Base-by-base conservation (phyloP, 2,329 filamentous ascomycete genomes). In the Geoglossum cookeanum region DNA sequence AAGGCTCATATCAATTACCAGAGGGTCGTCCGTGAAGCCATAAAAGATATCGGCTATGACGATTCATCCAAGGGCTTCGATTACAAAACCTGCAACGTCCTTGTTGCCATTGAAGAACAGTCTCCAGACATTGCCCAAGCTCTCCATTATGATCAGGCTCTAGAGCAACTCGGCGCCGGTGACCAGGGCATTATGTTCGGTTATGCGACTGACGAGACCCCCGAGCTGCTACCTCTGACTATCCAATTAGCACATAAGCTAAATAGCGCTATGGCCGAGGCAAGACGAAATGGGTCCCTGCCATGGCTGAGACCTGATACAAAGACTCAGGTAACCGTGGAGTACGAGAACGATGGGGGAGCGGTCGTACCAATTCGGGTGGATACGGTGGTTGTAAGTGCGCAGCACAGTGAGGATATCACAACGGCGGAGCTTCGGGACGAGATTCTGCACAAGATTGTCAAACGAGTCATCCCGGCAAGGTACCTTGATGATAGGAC, bases 171-270 rank as follows among this genome's bases (percentile, higher is more conserved):
- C 64, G 92, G 92, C 74, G 92, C 92, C 62, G 92, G 92, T 85
- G 92, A 98, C 76, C 92, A 98, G 80, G 92, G 92, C 79, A 96
- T 98, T 80, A 98, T 98, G 92, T 98, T 98, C 75, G 92, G 92
- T 68, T 98, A 98, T 80, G 92, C 92, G 73, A 95, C 92, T 68
- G 92, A 98, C 69, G 92, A 98, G 81, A 97, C 92, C 67, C 90
- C 91, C 61, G 92, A 98, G 78, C 81, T 94, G 66, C 87, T 97
- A 71, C 92, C 92, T 64, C 78, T 98, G 68, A 97, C 91, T 68
- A 80, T 97, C 65, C 81, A 91, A 68, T 83, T 97, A 69, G 85
- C 92, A 68, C 92, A 98, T 83, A 89, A 90, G 80, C 87, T 98
- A 67, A 98, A 98, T 78, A 79, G 84, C 70, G 88, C 88, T 72